A percentile compares a stretch with the other conserved stretches of the same genome.
Evolutionary conservation across 805 yeast genomes (phyloP).

Genomic region (Candida namnaoensis): DNA sequence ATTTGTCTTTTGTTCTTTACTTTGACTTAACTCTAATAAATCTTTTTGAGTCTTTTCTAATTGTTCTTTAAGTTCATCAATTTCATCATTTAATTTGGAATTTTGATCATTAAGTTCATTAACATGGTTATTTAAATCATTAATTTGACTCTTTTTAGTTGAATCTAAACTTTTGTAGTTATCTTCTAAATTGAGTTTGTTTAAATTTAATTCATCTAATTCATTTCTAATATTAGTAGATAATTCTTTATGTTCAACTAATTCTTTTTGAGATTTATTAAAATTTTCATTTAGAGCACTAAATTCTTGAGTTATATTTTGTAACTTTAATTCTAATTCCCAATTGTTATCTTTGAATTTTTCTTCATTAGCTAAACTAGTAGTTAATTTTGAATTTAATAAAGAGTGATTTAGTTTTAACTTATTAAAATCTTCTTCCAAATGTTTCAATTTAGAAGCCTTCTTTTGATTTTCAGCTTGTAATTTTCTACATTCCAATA

Average conservation of each 20-base stretch:
- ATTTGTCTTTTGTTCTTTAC: slow-evolving; percentile 8
- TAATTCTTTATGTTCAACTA: slow-evolving; percentile 28
- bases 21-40: not conserved
- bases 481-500: slow-evolving; percentile 61
- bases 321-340: slow-evolving; percentile 51
- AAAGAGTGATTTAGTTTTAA: slow-evolving; percentile 12
- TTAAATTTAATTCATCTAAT: slow-evolving; percentile 36
- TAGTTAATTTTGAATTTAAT: slow-evolving; percentile 14
- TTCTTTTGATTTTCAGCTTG: slow-evolving; percentile 52
- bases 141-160: slow-evolving; percentile 31
- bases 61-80: slow-evolving; percentile 16
- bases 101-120: slow-evolving; percentile 63
- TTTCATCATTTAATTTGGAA: slow-evolving; percentile 41
- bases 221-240: slow-evolving; percentile 33
- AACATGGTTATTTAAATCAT: slow-evolving; percentile 41
- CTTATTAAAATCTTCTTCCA: slow-evolving; percentile 33
- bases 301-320: slow-evolving; percentile 23
- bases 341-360: slow-evolving; percentile 51
- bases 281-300: slow-evolving; percentile 32
- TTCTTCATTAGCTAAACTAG: slow-evolving; percentile 29
- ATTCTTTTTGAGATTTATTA: slow-evolving; percentile 28
- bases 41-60: slow-evolving; percentile 7
- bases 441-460: slow-evolving; percentile 30
- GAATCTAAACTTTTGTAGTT: slow-evolving; percentile 28
- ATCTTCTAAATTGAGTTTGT: slow-evolving; percentile 28